Percentiles rank a stretch among this genome's conserved stretches.
phyloP scores from a whole-genome alignment of 768 basidiomycete species.

The Inosperma sp. region DNA sequence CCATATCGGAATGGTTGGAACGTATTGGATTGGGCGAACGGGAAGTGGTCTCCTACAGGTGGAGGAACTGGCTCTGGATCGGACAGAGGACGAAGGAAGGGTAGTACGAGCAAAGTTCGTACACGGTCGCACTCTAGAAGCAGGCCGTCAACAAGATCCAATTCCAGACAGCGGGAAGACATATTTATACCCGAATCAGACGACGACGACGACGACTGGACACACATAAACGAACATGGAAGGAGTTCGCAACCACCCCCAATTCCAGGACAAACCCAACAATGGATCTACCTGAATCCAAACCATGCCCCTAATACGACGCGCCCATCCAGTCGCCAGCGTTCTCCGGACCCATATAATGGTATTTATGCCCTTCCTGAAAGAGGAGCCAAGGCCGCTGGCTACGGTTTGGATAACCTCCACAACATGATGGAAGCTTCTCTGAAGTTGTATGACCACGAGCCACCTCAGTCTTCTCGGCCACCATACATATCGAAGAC shows the following conservation, averaged over 20 bases:
- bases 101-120: slow-evolving; percentile 6
- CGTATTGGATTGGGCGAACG: slow-evolving; percentile 7
- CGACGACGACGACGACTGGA: slow-evolving; percentile 3
- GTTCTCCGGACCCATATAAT: slow-evolving; percentile 3
- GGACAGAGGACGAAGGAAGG: slow-evolving; percentile 3
- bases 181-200: slow-evolving; percentile 10
- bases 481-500: not conserved
- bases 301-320: slow-evolving; percentile 11
- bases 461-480: not conserved
- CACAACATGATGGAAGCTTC: not conserved
- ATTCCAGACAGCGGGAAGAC: not conserved
- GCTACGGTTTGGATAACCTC: not conserved
- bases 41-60: not conserved
- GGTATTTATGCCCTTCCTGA: slow-evolving; percentile 8
- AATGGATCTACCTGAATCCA: slow-evolving; percentile 11
- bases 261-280: not conserved
- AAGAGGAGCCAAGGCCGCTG: too few relatives aligned
- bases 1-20: slow-evolving; percentile 2
- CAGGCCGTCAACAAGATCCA: slow-evolving; percentile 10
- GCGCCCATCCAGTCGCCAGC: slow-evolving; percentile 2
- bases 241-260: not conserved
- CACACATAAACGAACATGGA: not conserved
- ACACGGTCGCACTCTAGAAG: not conserved
- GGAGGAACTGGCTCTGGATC: slow-evolving; percentile 1
- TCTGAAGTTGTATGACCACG: slow-evolving; percentile 1